Conservation (phyloP, 176 grass and related monocot genomes). For the Cocos nucifera region DNA sequence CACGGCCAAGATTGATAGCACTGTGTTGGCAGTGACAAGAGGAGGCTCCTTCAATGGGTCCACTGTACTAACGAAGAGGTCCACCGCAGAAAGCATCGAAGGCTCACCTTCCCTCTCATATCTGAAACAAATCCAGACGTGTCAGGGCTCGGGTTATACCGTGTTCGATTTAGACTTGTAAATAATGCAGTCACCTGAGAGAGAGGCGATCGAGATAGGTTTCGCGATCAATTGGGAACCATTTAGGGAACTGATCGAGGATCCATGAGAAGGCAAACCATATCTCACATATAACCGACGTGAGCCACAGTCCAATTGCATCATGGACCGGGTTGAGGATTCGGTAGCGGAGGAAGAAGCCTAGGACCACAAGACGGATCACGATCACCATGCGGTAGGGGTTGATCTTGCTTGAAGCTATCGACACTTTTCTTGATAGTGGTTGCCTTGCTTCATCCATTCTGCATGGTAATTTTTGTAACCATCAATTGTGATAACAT, state of each 20-base stretch:
- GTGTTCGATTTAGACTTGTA: neutral
- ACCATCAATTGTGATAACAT: too few relatives aligned
- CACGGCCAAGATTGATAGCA: constrained; percentile 85
- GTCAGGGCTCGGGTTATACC: too few relatives aligned
- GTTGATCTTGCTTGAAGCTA: constrained; percentile 96
- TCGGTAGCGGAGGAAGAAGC: constrained; percentile 14
- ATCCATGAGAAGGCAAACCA: constrained; percentile 46
- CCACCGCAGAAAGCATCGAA: constrained; percentile 68
- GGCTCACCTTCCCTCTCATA: constrained; percentile 90
- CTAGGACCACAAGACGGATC: constrained; percentile 5
- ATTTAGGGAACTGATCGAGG: constrained; percentile 99
- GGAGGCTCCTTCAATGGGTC: constrained; percentile 96
- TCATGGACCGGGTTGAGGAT: constrained; percentile 8
- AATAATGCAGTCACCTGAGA: constrained; percentile 29
- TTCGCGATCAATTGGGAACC: constrained; percentile 93
- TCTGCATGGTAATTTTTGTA: constrained; percentile 22
- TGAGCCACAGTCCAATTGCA: constrained; percentile 10
- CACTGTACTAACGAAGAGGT: constrained; percentile 89
- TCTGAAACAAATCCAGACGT: constrained; percentile 21
- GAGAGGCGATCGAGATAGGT: constrained; percentile 93
- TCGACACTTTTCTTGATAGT: constrained; percentile 84
- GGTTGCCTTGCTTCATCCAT: constrained; percentile 88
- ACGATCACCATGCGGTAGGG: constrained; percentile 18
- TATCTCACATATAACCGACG: constrained; percentile 8
- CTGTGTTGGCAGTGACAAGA: constrained; percentile 88